Conservation (phyloP, 805 yeast species). For the Cyberlindnera petersonii region DNA sequence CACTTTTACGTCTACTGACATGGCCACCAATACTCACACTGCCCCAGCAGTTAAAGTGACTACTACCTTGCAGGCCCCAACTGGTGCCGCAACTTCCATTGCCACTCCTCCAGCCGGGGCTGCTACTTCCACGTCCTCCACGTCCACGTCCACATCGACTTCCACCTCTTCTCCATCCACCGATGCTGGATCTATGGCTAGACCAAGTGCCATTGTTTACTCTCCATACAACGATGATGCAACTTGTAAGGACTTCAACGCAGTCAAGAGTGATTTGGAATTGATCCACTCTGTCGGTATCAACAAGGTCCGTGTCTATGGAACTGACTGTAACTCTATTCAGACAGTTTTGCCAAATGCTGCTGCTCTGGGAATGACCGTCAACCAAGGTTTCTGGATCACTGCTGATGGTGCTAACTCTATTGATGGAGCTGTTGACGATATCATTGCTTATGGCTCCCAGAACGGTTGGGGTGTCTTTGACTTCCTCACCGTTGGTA, state of each 20-base stretch:
- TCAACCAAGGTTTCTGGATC: slow-evolving; percentile 90
- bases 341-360: slow-evolving; percentile 62
- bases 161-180: slow-evolving; percentile 28
- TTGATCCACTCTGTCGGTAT: slow-evolving; percentile 60
- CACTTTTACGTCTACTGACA: slow-evolving; percentile 28
- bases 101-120: slow-evolving; percentile 18
- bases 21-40: slow-evolving; percentile 15
- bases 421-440: slow-evolving; percentile 55
- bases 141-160: slow-evolving; percentile 17
- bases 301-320: slow-evolving; percentile 68
- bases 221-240: slow-evolving; percentile 73
- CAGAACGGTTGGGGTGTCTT: slow-evolving; percentile 68
- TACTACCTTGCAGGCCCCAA: slow-evolving; percentile 19
- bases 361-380: slow-evolving; percentile 53
- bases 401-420: slow-evolving; percentile 60
- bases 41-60: slow-evolving; percentile 20
- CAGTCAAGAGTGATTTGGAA: slow-evolving; percentile 56
- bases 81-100: slow-evolving; percentile 18
- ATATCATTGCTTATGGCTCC: slow-evolving; percentile 45
- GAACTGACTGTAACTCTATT: slow-evolving; percentile 78
- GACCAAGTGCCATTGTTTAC: slow-evolving; percentile 62
- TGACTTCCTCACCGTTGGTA: slow-evolving; percentile 77
- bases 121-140: slow-evolving; percentile 7
- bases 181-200: slow-evolving; percentile 30
- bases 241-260: slow-evolving; percentile 55